These are phyloP conservation scores for Hypsizygus marmoreus DNA, from an alignment of 768 basidiomycete genomes.

Conservation along the genomic window DNA sequence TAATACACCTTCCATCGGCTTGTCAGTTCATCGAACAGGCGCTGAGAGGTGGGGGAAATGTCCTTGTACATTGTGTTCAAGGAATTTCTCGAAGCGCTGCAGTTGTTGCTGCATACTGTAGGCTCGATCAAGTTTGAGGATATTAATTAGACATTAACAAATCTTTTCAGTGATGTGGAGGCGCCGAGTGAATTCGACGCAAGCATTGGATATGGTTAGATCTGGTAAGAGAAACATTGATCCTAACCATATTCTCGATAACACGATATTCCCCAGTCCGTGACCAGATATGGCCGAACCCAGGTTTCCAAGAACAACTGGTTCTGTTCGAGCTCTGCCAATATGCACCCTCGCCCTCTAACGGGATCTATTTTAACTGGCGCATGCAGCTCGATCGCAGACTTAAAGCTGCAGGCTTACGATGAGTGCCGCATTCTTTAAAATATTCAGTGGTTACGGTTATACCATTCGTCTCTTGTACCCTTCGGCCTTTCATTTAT, in stretches of 20 bases:
- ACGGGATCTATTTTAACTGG: conserved; percentile 72
- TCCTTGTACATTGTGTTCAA: conserved; percentile 69
- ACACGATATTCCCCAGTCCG: conserved; percentile 46
- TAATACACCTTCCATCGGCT: conserved; percentile 65
- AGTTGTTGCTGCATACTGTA: conserved; percentile 78
- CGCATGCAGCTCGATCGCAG: conserved; percentile 53
- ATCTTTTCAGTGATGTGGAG: conserved; percentile 63
- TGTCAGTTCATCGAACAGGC: conserved; percentile 70
- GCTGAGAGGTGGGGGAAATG: conserved; percentile 54
- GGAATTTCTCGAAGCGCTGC: conserved; percentile 68
- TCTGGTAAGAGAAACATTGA: conserved; percentile 41
- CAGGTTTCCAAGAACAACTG: conserved; percentile 80
- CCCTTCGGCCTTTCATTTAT: background rate
- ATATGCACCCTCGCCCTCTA: conserved; percentile 59
- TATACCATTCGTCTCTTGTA: background rate
- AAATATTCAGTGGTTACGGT: conserved; percentile 3
- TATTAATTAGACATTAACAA: conserved; percentile 13
- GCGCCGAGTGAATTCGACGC: conserved; percentile 53
- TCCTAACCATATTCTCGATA: conserved; percentile 3
- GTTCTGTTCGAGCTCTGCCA: conserved; percentile 74
- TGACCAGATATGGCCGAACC: conserved; percentile 76
- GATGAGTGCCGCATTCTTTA: conserved; percentile 19
- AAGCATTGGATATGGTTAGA: conserved; percentile 63
- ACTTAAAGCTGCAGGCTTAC: conserved; percentile 43
- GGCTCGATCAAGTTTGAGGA: conserved; percentile 25